Evolutionary conservation across 2,329 filamentous ascomycete species (phyloP), one percentile per base, ranked within the genome.

Genomic region (Phaeosphaeriaceae sp.): DNA sequence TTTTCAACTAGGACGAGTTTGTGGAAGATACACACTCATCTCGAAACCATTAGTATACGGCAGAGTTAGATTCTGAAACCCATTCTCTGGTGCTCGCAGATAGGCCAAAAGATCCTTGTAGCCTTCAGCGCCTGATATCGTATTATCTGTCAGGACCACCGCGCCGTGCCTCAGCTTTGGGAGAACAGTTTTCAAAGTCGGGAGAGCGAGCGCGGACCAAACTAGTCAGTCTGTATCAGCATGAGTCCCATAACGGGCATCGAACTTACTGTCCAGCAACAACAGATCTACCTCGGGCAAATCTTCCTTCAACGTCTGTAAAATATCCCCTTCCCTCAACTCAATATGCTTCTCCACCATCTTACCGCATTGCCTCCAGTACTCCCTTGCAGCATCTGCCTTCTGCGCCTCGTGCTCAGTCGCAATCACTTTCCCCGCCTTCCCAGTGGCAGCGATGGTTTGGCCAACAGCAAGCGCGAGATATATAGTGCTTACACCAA

Each of bases 401-500:
- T 89, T 89, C 6, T 65, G 69, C 0, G 76, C 68, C 68, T 89
- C 87, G 24, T 87, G 83, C 72, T 89, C 87, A 0, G 87, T 89
- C 0, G 82, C 86, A 66, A 89, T 84, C 0, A 89, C 86, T 41
- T 64, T 79, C 0, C 80, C 83, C 1, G 36, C 17, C 53, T 71
- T 52, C 13, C 72, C 75, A n/a, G 59, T 63, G 2, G 52, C 58
- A 0, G 61, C 65, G 0, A 76, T 77, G 56, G 84, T 87, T 54
- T 84, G 78, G 0, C 79, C 79, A 0, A 85, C 84, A 0, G 85
- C 87, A 1, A 88, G 76, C 0, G 86, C 85, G 1, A 89, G 80
- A 58, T 88, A 89, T 46, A 89, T 86, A 0, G 86, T 88, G 55
- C 83, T 86, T 1, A 89, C 81, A 2, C 87, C 87, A 56, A 86